Evolutionary conservation across 1,284 basidiomycete genomes (phyloP).

Genomic region (Trichosporon sp.): DNA sequence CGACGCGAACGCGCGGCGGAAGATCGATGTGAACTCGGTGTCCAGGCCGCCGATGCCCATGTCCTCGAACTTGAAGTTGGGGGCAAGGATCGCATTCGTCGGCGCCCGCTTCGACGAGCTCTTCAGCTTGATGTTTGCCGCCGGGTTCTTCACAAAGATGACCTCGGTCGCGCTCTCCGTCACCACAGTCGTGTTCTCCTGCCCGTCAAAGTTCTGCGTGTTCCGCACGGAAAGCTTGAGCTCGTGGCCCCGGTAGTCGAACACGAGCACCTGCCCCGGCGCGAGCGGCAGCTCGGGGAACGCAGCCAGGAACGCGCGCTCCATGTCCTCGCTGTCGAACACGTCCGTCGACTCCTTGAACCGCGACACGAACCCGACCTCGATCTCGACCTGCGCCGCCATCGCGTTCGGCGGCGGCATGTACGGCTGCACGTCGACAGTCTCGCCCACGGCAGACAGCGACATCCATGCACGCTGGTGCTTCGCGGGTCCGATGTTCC

Average conservation of each 20-base stretch:
- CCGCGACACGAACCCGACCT: slow-evolving; percentile 67
- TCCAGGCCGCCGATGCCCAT: slow-evolving; percentile 99
- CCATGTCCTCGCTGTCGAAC: slow-evolving; percentile 82
- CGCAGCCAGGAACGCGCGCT: slow-evolving; percentile 66
- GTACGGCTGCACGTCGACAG: slow-evolving; percentile 65
- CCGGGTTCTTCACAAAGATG: slow-evolving; percentile 77
- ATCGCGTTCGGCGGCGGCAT: slow-evolving; percentile 62
- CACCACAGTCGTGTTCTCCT: slow-evolving; percentile 64
- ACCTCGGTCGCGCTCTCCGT: slow-evolving; percentile 88
- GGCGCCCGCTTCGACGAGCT: slow-evolving; percentile 84
- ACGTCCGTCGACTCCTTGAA: slow-evolving; percentile 63
- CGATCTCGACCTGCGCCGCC: slow-evolving; percentile 71
- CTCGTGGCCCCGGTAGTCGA: slow-evolving; percentile 87
- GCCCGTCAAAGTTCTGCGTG: slow-evolving; percentile 55
- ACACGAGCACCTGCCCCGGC: slow-evolving; percentile 68
- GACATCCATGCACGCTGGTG: slow-evolving; percentile 73
- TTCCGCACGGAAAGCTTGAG: slow-evolving; percentile 69
- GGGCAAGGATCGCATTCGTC: slow-evolving; percentile 90
- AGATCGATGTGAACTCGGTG: slow-evolving; percentile 91
- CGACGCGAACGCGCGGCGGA: slow-evolving; percentile 96
- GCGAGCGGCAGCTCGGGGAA: slow-evolving; percentile 60
- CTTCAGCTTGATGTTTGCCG: slow-evolving; percentile 82
- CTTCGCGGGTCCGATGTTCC: slow-evolving; percentile 58
- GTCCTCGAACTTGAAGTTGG: slow-evolving; percentile 99
- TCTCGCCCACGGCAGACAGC: slow-evolving; percentile 70